Base-by-base conservation (phyloP, 2,329 filamentous ascomycete genomes). In the Massarina eburnea region DNA sequence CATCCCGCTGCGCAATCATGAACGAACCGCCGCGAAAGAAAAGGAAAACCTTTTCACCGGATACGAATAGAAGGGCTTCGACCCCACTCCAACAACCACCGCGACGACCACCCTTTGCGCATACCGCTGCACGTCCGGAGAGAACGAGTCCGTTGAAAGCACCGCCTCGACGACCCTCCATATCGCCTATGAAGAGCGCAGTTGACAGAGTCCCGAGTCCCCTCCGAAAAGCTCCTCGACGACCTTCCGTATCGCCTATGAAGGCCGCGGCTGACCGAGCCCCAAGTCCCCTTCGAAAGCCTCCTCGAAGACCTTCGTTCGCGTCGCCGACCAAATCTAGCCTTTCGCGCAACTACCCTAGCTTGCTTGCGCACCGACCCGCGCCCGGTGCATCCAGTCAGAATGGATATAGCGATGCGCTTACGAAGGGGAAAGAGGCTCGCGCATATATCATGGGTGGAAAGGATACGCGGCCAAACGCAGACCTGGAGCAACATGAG, bases 281-380 rank as follows among this genome's bases (percentile, higher is more conserved):
- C 1, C 54, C 59, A 4, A 64, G 57, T 36, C 64, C 62, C 39
- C 27, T 66, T 20, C 60, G 59, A 49, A 61, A 67, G 41, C 62
- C 61, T 29, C 61, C 66, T 18, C 58, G 64, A 43, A 57, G 68
- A 39, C 59, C 67, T 0, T 72, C 70, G 2, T 73, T 64, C 40
- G 62, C 63, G 36, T 72, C 70, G 15, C 70, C 70, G 14, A 72
- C 68, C 2, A 71, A 69, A 59, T 64, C 70, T 18, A 72, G 66
- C 41, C 61, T 71, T 20, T 57, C 69, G 46, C 68, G 69, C 43
- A 68, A 63, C 50, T 68, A 73, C 44, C 68, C 69, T 3, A 60
- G 57, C 29, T 52, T 71, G 2, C 43, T 66, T 12, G 54, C 55
- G 14, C 18, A 37, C 18, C 39, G 7, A 8, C 45, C 48, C n/a